Base-by-base conservation (phyloP, 2,329 filamentous ascomycete species). In the Nannizzia gypsea region DNA sequence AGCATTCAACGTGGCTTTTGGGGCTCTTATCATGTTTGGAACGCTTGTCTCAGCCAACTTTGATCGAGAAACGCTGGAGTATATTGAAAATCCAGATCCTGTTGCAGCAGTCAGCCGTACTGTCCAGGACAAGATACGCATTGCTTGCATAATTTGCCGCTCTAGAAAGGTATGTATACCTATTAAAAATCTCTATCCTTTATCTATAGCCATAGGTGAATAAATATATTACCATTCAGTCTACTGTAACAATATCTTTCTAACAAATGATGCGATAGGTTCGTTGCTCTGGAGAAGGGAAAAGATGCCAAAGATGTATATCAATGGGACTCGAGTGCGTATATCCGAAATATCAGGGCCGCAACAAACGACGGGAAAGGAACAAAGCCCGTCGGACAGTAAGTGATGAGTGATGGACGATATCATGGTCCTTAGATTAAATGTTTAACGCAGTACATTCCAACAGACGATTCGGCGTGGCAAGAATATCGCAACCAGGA, bases 131-230 rank as follows among this genome's bases (percentile, higher is more conserved):
- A 52, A 52, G 48, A 52, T 52, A 22, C 48, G 48, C 9, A 52
- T 52, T 52, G 48, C 48, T 28, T 52, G 48, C 17, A 52, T 52
- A 8, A 20, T 52, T 3, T 52, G 48, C 48, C 48, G 48, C 4
- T 15, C 48, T 52, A 52, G 48, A 52, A 52, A 52, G 48, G 48
- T 52, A 20, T 52, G n/a, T n/a, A n/a, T n/a, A n/a, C n/a, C n/a
- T n/a, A n/a, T n/a, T n/a, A n/a, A n/a, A n/a, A n/a, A n/a, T 22
- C n/a, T 3, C 31, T 34, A 52, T 52, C 31, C 31, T 34, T 1
- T 34, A 34, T 11, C 2, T 5, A 34, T 11, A 34, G 31, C 6
- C 31, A 34, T 34, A 34, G 6, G 31, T 34, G 31, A 34, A 34
- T 34, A 34, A 34, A 5, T 11, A 11, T 34, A 34, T 34, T 11